phyloP scores from a whole-genome alignment of 2,329 filamentous ascomycete genomes.

The Verticillium tricorpus region DNA sequence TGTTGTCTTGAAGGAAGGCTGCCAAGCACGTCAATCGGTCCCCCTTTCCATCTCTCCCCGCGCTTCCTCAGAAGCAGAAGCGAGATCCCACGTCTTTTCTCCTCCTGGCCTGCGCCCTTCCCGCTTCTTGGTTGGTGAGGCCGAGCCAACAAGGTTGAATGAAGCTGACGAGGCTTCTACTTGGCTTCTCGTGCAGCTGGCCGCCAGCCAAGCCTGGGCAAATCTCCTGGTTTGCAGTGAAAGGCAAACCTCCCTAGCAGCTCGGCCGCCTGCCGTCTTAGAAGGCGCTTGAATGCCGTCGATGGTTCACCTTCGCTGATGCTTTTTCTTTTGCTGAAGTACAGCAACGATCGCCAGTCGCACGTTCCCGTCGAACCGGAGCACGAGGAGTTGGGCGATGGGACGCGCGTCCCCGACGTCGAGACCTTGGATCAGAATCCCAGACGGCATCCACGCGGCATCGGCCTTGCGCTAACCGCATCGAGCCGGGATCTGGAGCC shows the following conservation, averaged over 20 bases:
- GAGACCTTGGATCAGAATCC: not conserved
- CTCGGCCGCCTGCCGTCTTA: too few species aligned
- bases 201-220: not conserved
- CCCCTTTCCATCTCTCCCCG: not conserved
- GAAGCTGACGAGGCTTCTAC: constrained; percentile 1
- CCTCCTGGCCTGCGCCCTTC: not conserved
- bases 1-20: not conserved
- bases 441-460: not conserved
- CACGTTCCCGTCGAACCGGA: not conserved
- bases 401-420: not conserved
- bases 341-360: not conserved
- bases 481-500: not conserved
- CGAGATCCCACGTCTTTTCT: not conserved
- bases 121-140: not conserved
- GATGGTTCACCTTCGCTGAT: too few species aligned
- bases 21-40: not conserved
- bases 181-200: not conserved
- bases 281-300: too few species aligned
- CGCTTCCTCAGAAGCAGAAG: not conserved
- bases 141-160: not conserved
- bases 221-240: not conserved
- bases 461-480: not conserved
- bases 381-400: not conserved
- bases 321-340: not conserved
- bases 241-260: not conserved